A percentile compares a stretch with the other conserved stretches of the same genome.
Conservation (phyloP, 352 stramenopile species). For the Phytophthora europaea region DNA sequence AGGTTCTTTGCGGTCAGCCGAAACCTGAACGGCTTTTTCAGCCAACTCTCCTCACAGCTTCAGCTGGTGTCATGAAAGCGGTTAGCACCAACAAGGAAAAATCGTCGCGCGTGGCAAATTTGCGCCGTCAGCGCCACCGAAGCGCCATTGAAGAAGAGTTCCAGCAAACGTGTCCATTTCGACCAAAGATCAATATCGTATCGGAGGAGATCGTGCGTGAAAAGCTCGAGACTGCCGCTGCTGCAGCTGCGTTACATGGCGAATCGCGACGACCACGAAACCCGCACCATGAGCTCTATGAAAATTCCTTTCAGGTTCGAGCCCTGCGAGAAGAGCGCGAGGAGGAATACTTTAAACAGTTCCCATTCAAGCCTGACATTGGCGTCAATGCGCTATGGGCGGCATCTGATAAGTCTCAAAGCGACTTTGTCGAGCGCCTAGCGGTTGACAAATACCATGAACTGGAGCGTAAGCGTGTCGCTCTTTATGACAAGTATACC, state of each 20-base stretch:
- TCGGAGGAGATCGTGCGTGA: slow-evolving; percentile 83
- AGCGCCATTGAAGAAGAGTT: slow-evolving; percentile 76
- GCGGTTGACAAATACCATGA: slow-evolving; percentile 79
- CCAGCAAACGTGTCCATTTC: slow-evolving; percentile 71
- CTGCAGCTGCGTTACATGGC: slow-evolving; percentile 24
- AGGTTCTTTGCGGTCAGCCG: slow-evolving; percentile 60
- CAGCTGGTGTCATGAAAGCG: slow-evolving; percentile 35
- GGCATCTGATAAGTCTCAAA: slow-evolving; percentile 41
- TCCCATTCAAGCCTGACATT: slow-evolving; percentile 84
- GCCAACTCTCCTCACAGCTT: slow-evolving; percentile 64
- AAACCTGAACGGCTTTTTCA: slow-evolving; percentile 77
- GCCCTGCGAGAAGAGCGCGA: slow-evolving; percentile 56
- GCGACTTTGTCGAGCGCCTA: slow-evolving; percentile 74
- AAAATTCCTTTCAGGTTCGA: slow-evolving; percentile 67
- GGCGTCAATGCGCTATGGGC: slow-evolving; percentile 78
- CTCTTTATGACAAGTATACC: slow-evolving; percentile 74
- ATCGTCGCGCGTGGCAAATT: slow-evolving; percentile 37
- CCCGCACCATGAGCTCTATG: slow-evolving; percentile 75
- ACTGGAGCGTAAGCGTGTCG: slow-evolving; percentile 61
- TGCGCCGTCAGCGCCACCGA: slow-evolving; percentile 62
- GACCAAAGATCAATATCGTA: slow-evolving; percentile 75
- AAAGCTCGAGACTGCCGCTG: slow-evolving; percentile 60
- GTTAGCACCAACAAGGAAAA: slow-evolving; percentile 60
- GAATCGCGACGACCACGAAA: slow-evolving; percentile 48
- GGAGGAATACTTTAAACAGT: slow-evolving; percentile 68